Percentiles rank a stretch among this genome's conserved stretches.
Conservation (phyloP, 805 yeast species). For the Candida patagonica region DNA sequence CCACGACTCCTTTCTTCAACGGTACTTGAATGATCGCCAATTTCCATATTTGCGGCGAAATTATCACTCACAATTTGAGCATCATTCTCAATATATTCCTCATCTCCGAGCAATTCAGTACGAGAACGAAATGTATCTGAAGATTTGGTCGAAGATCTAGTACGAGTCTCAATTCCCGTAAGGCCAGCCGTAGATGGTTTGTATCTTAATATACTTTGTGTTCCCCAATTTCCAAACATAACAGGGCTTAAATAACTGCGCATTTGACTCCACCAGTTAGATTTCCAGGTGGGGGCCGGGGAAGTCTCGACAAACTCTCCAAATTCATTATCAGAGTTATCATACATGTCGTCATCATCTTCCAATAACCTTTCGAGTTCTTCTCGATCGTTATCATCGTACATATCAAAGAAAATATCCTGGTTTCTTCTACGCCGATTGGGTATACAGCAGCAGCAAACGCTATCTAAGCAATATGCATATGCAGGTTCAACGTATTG, state of each 20-base stretch:
- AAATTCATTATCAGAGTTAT: slow-evolving; percentile 4
- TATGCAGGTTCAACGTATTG: slow-evolving; percentile 13
- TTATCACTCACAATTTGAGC: slow-evolving; percentile 20
- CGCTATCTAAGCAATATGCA: slow-evolving; percentile 4
- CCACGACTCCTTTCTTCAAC: background rate
- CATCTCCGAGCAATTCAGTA: slow-evolving; percentile 18
- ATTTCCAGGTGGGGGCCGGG: background rate
- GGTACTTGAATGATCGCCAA: background rate
- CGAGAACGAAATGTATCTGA: slow-evolving; percentile 19
- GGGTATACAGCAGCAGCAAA: slow-evolving; percentile 10
- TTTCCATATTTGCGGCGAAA: slow-evolving; percentile 13
- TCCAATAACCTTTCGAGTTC: slow-evolving; percentile 19
- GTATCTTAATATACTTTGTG: slow-evolving; percentile 7
- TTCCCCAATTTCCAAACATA: background rate
- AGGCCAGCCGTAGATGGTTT: slow-evolving; percentile 19
- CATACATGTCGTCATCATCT: slow-evolving; percentile 7
- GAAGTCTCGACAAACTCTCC: slow-evolving; percentile 4
- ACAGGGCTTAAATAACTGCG: background rate
- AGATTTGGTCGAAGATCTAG: slow-evolving; percentile 18
- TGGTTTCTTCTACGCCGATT: slow-evolving; percentile 13
- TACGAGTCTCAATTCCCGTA: slow-evolving; percentile 12
- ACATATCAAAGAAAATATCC: slow-evolving; percentile 22
- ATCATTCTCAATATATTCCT: slow-evolving; percentile 11
- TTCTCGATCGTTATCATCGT: slow-evolving; percentile 21
- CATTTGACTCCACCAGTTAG: background rate